phyloP scores from a whole-genome alignment of 2,329 filamentous ascomycete species.

The Botrytis byssoidea region DNA sequence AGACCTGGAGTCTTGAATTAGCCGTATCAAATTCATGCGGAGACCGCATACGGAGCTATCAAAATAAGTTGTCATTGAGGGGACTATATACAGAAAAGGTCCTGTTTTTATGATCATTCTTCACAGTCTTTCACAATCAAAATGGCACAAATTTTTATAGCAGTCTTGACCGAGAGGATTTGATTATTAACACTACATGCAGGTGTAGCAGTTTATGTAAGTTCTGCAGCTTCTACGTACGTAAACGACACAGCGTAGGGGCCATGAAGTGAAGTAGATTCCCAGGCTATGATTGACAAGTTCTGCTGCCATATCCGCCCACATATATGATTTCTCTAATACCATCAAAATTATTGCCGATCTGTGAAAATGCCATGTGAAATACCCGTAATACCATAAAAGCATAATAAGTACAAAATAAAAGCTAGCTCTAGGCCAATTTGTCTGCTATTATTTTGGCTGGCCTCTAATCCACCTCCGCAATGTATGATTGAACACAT shows the following conservation, averaged over 20 bases:
- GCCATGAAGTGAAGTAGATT: neutral
- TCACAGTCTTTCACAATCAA: neutral
- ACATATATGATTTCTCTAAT: neutral
- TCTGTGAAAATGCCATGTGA: neutral
- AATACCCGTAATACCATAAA: neutral
- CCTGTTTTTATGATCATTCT: neutral
- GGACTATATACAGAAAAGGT: neutral
- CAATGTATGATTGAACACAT: neutral
- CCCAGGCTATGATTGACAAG: neutral
- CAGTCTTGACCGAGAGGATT: neutral
- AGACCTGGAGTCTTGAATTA: neutral
- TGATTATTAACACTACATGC: neutral
- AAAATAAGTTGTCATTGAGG: fast-evolving
- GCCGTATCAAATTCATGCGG: too few relatives aligned
- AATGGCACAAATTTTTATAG: fast-evolving
- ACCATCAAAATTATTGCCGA: neutral
- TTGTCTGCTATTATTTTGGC: neutral
- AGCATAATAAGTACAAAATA: fast-evolving
- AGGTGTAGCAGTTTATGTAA: fast-evolving
- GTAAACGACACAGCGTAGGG: neutral
- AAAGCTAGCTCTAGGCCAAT: neutral
- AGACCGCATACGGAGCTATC: neutral
- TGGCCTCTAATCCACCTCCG: fast-evolving
- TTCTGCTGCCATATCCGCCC: neutral
- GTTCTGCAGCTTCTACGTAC: neutral